A percentile compares a stretch with the other conserved stretches of the same genome.
Evolutionary conservation across 208 protist genomes (phyloP).

Genomic region (Hexamita inflata): DNA sequence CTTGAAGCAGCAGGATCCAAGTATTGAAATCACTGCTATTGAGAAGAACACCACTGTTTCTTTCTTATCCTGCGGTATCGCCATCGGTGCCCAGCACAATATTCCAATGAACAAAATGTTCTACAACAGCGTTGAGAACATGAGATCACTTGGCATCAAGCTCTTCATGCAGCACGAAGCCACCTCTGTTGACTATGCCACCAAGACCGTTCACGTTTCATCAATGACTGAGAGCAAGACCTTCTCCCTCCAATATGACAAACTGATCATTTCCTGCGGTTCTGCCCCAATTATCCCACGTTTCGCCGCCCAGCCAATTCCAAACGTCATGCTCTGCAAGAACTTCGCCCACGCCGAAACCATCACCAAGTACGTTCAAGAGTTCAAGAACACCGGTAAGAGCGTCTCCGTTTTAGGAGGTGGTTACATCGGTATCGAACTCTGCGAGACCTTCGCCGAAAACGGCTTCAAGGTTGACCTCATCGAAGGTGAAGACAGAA

Average conservation of each 20-base stretch:
- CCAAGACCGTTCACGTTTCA: background rate
- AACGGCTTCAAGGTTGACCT: background rate
- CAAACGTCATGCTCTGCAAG: slow-evolving; percentile 13
- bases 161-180: background rate
- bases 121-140: background rate
- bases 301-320: background rate
- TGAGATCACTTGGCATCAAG: background rate
- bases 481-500: background rate
- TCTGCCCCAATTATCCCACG: slow-evolving; percentile 3
- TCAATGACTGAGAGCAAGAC: background rate
- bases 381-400: background rate
- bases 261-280: slow-evolving; percentile 9
- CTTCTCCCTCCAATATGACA: background rate
- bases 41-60: slow-evolving; percentile 11
- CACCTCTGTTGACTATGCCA: background rate
- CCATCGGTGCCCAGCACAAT: background rate
- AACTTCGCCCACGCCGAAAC: slow-evolving; percentile 20
- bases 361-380: background rate
- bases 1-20: background rate
- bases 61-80: slow-evolving; percentile 22
- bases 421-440: slow-evolving; percentile 24
- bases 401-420: background rate
- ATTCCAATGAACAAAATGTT: slow-evolving; percentile 1
- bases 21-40: background rate
- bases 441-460: background rate